Percentiles rank a stretch among this genome's conserved stretches.
phyloP scores from a whole-genome alignment of 73 alveolate species.

The Paramecium pentaurelia region DNA sequence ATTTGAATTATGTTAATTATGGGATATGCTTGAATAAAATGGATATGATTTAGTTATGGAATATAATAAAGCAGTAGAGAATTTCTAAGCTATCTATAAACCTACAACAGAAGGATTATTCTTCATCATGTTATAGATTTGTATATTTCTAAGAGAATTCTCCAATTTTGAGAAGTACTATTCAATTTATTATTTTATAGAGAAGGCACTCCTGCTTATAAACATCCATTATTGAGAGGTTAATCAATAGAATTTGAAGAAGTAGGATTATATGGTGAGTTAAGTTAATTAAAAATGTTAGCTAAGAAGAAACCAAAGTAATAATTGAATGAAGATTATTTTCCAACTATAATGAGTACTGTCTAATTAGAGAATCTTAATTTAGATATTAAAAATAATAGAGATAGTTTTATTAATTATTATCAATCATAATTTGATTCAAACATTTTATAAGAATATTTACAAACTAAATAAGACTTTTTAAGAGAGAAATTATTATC shows the following conservation, averaged over 20 bases:
- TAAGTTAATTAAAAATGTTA: neutral
- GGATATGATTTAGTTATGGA: constrained; percentile 43
- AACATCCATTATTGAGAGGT: constrained; percentile 25
- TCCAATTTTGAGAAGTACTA: constrained; percentile 4
- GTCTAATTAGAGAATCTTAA: neutral
- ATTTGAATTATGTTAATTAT: constrained; percentile 29
- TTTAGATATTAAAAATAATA: neutral
- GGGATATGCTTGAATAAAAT: constrained; percentile 15
- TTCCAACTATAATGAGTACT: neutral
- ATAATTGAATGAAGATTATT: neutral
- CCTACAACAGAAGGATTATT: neutral
- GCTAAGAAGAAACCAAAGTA: neutral
- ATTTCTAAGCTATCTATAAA: neutral
- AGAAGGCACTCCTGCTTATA: neutral
- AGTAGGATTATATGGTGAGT: neutral
- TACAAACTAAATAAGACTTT: neutral
- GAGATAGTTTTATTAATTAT: neutral
- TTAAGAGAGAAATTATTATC: neutral
- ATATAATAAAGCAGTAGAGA: constrained; percentile 2
- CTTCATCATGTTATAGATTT: constrained; percentile 15
- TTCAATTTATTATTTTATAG: neutral
- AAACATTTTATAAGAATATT: neutral
- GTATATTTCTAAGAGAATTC: constrained; percentile 22
- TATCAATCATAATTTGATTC: neutral
- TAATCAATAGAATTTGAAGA: constrained; percentile 21